Conservation (phyloP, 805 yeast species). For the Suhomyces vadensis region DNA sequence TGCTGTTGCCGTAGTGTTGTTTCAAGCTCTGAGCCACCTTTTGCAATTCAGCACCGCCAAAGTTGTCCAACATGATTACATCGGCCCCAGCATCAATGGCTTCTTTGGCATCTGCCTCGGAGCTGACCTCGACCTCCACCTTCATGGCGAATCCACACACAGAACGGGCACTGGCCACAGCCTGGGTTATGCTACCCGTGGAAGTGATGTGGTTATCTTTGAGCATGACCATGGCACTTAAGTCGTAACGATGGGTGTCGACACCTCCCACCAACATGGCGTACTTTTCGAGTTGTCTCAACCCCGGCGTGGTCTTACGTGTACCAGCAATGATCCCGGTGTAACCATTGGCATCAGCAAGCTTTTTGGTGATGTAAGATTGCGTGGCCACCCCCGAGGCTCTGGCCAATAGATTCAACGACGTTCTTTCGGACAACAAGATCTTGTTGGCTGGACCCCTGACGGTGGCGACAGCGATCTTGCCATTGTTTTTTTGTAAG, state of each 20-base stretch:
- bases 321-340: conserved; percentile 92
- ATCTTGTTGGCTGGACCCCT: conserved; percentile 78
- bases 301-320: conserved; percentile 96
- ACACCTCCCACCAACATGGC: conserved; percentile 95
- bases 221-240: conserved; percentile 92
- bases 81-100: conserved; percentile 96
- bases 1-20: conserved; percentile 48
- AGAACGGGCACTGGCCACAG: conserved; percentile 71
- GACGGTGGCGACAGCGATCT: conserved; percentile 72
- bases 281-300: conserved; percentile 84
- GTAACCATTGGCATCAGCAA: conserved; percentile 71
- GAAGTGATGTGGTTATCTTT: conserved; percentile 94
- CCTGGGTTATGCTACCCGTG: conserved; percentile 86
- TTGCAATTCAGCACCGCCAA: conserved; percentile 63
- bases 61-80: conserved; percentile 92
- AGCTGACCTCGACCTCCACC: conserved; percentile 89
- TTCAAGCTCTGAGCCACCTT: conserved; percentile 66
- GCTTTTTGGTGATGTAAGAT: conserved; percentile 52
- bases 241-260: conserved; percentile 88
- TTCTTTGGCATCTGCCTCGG: conserved; percentile 82
- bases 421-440: conserved; percentile 81
- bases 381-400: conserved; percentile 87
- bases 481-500: conserved; percentile 52
- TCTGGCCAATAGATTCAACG: conserved; percentile 78
- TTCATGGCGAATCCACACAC: conserved; percentile 89